Conservation (phyloP, 2,329 filamentous ascomycete genomes). For the Sporothrix globosa region DNA sequence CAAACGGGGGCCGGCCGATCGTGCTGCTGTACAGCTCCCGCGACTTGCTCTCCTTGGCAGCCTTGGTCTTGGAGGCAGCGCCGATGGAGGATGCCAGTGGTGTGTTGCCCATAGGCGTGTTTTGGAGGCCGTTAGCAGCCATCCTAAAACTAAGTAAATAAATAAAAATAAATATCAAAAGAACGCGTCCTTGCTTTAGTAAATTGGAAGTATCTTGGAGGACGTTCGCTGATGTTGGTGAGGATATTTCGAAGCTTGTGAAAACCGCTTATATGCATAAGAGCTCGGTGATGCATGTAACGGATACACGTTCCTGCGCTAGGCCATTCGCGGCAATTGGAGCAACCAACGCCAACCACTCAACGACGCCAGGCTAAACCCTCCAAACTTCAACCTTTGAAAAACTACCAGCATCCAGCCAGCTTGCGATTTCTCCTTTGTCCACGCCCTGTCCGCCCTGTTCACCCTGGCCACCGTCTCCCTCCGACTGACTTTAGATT, state of each 20-base stretch:
- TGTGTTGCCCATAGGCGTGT: conserved; percentile 40
- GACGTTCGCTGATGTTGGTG: not conserved
- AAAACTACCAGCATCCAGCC: not conserved
- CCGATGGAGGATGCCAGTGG: conserved; percentile 31
- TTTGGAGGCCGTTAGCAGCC: not conserved
- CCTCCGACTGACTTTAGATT: not conserved
- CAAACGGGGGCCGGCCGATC: conserved; percentile 56
- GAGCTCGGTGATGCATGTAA: not conserved
- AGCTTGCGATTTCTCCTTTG: not conserved
- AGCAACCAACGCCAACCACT: not conserved
- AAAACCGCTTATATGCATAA: conserved; percentile 13
- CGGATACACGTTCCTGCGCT: not conserved
- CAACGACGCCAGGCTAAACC: not conserved
- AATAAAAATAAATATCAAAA: not conserved
- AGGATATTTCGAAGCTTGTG: not conserved
- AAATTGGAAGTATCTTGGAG: not conserved
- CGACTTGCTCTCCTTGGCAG: conserved; percentile 32
- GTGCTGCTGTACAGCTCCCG: conserved; percentile 55
- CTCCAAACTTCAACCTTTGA: conserved; percentile 4
- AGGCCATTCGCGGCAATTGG: conserved; percentile 22
- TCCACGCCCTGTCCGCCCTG: not conserved
- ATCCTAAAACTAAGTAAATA: not conserved
- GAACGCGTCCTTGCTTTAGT: not conserved
- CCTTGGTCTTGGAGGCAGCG: conserved; percentile 22
- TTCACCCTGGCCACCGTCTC: not conserved